phyloP scores from a whole-genome alignment of 495 filamentous ascomycete species.

The Podospora anserina region DNA sequence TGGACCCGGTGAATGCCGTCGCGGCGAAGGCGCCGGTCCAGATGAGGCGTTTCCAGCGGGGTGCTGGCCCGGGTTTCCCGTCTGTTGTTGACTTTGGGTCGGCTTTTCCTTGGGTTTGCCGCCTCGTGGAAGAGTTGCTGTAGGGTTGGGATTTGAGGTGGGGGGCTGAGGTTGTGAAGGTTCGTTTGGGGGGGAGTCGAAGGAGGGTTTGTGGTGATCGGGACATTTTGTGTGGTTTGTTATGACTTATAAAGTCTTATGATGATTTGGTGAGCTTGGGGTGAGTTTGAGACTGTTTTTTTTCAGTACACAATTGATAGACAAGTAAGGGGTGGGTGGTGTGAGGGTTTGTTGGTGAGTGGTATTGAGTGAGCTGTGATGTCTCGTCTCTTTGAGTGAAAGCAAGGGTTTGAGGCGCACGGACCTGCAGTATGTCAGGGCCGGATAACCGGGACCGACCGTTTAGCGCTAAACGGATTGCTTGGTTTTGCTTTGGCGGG shows the following conservation, averaged over 20 bases:
- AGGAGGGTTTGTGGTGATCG: not conserved
- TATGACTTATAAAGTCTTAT: not conserved
- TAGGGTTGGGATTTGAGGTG: not conserved
- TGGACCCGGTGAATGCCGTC: conserved; percentile 47
- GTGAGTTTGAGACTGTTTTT: not conserved
- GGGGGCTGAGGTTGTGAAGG: not conserved
- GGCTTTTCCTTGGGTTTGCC: not conserved
- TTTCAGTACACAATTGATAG: too few species aligned
- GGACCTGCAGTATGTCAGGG: too few species aligned
- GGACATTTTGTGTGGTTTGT: not conserved
- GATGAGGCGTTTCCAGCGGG: conserved; percentile 30
- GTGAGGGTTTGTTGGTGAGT: too few species aligned
- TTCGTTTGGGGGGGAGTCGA: not conserved
- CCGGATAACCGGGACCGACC: not conserved
- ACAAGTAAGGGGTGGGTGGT: too few species aligned
- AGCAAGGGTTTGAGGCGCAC: too few species aligned
- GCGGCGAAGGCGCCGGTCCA: conserved; percentile 49
- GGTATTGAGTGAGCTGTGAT: too few species aligned
- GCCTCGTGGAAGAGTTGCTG: not conserved
- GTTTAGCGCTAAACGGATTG: not conserved
- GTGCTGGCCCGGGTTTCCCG: conserved; percentile 16
- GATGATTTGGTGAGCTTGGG: not conserved
- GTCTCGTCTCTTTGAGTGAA: too few species aligned
- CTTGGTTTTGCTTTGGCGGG: not conserved
- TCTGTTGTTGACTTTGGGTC: not conserved